phyloP scores from a whole-genome alignment of 1,139 yeast genomes.

The Hemisphaericaspora lyxosophila region DNA sequence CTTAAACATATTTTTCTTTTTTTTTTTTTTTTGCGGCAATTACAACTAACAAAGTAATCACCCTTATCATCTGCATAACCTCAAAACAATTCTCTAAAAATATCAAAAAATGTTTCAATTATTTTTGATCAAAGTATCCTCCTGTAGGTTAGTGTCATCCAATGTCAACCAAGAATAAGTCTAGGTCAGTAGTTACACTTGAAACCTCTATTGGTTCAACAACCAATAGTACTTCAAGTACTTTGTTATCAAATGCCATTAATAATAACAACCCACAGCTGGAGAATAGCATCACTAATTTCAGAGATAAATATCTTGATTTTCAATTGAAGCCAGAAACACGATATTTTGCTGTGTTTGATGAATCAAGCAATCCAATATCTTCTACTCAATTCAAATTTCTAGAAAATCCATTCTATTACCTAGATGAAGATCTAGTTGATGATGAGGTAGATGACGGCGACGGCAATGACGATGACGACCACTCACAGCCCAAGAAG shows the following conservation, averaged over 20 bases:
- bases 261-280: background rate
- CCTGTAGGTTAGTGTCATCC: background rate
- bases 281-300: background rate
- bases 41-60: background rate
- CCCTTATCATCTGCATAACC: background rate
- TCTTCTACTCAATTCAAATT: slow-evolving; percentile 6
- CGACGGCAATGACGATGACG: background rate
- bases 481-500: background rate
- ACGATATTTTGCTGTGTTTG: slow-evolving; percentile 2
- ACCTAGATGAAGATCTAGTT: slow-evolving; percentile 6
- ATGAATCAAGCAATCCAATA: background rate
- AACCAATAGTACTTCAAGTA: background rate
- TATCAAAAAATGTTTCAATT: slow-evolving; percentile 1
- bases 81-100: background rate
- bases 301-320: background rate
- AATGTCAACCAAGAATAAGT: background rate
- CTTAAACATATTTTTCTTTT: background rate
- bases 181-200: background rate
- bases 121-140: background rate
- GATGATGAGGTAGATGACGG: background rate
- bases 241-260: background rate
- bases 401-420: slow-evolving; percentile 12
- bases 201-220: background rate
- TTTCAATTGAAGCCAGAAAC: slow-evolving; percentile 1
- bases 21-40: slow-evolving; percentile 1